Percentiles rank a stretch among this genome's conserved stretches.
Conservation (phyloP, 352 stramenopile genomes). For the Thalassiosira pacifica region DNA sequence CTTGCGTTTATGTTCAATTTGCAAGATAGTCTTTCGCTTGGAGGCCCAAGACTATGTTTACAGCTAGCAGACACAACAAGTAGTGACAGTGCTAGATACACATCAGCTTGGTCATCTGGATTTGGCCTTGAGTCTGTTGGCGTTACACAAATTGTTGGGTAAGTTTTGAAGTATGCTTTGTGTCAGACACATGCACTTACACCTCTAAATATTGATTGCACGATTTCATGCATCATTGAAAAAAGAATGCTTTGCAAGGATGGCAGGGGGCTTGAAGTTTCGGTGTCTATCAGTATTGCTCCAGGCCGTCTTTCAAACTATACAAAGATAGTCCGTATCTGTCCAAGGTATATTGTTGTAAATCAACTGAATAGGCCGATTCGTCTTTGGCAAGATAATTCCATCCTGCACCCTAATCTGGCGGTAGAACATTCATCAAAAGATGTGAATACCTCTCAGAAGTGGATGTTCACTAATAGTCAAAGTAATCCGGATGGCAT, state of each 20-base stretch:
- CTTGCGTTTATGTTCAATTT: conserved; percentile 92
- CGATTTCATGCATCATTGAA: neutral
- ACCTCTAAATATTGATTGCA: neutral
- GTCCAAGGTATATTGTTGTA: conserved; percentile 88
- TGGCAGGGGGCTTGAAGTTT: conserved; percentile 87
- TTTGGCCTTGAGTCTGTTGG: conserved; percentile 90
- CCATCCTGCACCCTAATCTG: conserved; percentile 73
- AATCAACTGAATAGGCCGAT: conserved; percentile 86
- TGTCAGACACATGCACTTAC: neutral
- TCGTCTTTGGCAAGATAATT: conserved; percentile 86
- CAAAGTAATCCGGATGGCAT: conserved; percentile 40
- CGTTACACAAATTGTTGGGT: conserved; percentile 88
- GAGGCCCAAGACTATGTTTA: conserved; percentile 80
- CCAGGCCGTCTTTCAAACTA: conserved; percentile 88
- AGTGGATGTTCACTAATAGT: conserved; percentile 70
- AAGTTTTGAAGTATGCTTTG: conserved; percentile 59
- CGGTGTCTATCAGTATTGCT: conserved; percentile 87
- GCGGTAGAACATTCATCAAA: conserved; percentile 60
- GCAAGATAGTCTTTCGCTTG: conserved; percentile 75
- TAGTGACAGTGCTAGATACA: conserved; percentile 55
- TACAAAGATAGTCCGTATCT: conserved; percentile 91
- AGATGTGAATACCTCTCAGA: conserved; percentile 56
- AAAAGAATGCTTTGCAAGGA: conserved; percentile 85
- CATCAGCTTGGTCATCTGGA: conserved; percentile 88
- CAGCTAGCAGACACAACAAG: conserved; percentile 82